Evolutionary conservation across 2,329 filamentous ascomycete species (phyloP).

Genomic region (Aspergillus thermomutatus): DNA sequence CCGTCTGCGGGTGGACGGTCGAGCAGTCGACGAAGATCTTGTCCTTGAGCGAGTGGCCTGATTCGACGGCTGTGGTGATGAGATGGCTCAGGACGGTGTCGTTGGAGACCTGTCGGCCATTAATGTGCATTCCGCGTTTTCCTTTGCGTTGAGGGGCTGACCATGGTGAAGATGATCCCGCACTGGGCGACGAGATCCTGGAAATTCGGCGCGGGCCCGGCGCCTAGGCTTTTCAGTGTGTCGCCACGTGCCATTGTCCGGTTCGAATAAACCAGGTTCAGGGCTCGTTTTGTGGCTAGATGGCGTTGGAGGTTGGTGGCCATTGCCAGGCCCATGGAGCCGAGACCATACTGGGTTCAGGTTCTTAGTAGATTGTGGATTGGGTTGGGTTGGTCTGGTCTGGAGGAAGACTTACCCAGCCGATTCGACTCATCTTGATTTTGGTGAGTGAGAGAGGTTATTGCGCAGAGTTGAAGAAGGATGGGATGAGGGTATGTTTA

Average conservation of each 20-base stretch:
- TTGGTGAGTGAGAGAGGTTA: background rate
- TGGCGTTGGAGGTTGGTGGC: slow-evolving; percentile 43
- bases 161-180: slow-evolving; percentile 40
- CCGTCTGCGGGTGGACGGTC: slow-evolving; percentile 76
- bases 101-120: slow-evolving; percentile 34
- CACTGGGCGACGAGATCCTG: slow-evolving; percentile 34
- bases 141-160: slow-evolving; percentile 10
- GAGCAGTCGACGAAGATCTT: slow-evolving; percentile 87
- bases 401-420: slow-evolving; percentile 28
- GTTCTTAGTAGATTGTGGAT: background rate
- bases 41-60: slow-evolving; percentile 48
- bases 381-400: background rate
- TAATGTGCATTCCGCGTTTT: background rate
- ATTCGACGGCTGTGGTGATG: slow-evolving; percentile 23
- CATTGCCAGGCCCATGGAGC: slow-evolving; percentile 46
- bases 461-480: background rate
- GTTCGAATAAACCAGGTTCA: slow-evolving; percentile 39
- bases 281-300: slow-evolving; percentile 29
- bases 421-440: slow-evolving; percentile 31
- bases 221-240: slow-evolving; percentile 35
- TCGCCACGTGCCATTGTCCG: slow-evolving; percentile 40
- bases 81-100: slow-evolving; percentile 37
- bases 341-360: slow-evolving; percentile 38
- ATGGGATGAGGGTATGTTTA: background rate
- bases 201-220: slow-evolving; percentile 29